phyloP scores from a whole-genome alignment of 2,329 filamentous ascomycete genomes.

The Neospermospora avenae region DNA sequence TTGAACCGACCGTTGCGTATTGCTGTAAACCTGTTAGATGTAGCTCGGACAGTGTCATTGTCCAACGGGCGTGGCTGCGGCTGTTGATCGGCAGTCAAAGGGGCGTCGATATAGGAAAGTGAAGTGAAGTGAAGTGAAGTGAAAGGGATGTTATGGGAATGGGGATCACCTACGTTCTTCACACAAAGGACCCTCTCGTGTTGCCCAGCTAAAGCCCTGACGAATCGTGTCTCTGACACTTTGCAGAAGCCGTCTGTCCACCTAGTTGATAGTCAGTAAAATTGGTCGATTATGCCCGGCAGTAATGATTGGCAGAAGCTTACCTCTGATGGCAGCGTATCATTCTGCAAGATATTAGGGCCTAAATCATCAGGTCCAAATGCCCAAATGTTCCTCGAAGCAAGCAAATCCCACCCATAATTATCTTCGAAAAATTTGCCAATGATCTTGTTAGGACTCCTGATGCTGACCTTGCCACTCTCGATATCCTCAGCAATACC shows the following conservation, averaged over 20 bases:
- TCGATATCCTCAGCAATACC: slow-evolving; percentile 96
- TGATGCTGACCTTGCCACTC: slow-evolving; percentile 83
- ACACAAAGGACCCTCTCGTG: slow-evolving; percentile 90
- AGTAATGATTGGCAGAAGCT: slow-evolving; percentile 33
- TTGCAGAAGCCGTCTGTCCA: slow-evolving; percentile 86
- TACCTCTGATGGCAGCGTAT: slow-evolving; percentile 86
- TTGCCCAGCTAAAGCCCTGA: slow-evolving; percentile 96
- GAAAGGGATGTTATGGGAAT: not conserved
- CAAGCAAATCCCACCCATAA: slow-evolving; percentile 94
- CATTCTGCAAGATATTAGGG: slow-evolving; percentile 94
- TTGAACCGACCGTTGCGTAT: slow-evolving; percentile 98
- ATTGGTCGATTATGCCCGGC: slow-evolving; percentile 19
- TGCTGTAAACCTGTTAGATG: slow-evolving; percentile 49
- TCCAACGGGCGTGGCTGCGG: slow-evolving; percentile 21
- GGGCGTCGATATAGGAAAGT: not conserved
- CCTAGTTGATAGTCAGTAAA: slow-evolving; percentile 44
- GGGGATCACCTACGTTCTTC: slow-evolving; percentile 77
- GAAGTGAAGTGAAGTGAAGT: too few species aligned
- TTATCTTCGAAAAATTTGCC: slow-evolving; percentile 97
- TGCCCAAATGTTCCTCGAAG: slow-evolving; percentile 94
- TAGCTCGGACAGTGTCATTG: slow-evolving; percentile 20
- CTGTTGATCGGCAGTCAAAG: not conserved
- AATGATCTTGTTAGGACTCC: slow-evolving; percentile 86
- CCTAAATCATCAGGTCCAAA: slow-evolving; percentile 95
- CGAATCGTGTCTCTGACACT: slow-evolving; percentile 88